Percentiles rank a stretch among this genome's conserved stretches.
Conservation (phyloP, 2,329 filamentous ascomycete genomes). For the Sarocladiaceae sp. region DNA sequence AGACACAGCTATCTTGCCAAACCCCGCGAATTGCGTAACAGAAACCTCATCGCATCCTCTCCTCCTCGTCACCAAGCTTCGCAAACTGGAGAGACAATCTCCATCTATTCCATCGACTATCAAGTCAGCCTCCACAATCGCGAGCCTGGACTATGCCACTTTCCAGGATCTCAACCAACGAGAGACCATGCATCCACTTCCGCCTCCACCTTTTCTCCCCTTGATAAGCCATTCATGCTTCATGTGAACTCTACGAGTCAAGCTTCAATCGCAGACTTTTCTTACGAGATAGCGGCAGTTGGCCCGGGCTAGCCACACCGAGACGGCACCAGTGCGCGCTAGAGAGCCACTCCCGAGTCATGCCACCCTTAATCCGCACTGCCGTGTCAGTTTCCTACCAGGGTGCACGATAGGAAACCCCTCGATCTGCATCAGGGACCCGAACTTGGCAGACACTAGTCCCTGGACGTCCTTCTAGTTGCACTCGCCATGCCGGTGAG, state of each 20-base stretch:
- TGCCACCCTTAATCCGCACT: background rate
- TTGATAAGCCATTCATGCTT: constrained; percentile 6
- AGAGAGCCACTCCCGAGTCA: background rate
- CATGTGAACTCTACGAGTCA: too few species aligned
- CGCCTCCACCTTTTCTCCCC: background rate
- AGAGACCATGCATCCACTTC: too few species aligned
- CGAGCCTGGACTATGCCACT: background rate
- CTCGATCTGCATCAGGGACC: background rate
- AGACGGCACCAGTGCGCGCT: background rate
- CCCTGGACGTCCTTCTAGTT: too few species aligned
- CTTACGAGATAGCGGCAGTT: background rate
- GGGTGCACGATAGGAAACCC: too few species aligned
- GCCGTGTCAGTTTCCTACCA: too few species aligned
- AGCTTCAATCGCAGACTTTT: too few species aligned
- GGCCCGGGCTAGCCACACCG: background rate
- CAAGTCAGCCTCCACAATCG: background rate
- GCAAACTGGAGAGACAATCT: background rate
- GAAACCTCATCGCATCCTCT: background rate
- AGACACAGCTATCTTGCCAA: background rate
- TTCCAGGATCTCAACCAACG: too few species aligned
- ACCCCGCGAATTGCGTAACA: background rate
- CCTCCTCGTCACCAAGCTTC: background rate
- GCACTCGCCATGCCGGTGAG: background rate
- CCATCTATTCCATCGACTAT: background rate
- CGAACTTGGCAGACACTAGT: background rate